Evolutionary conservation across 495 filamentous ascomycete species (phyloP).

Genomic region (Neurospora sp.): DNA sequence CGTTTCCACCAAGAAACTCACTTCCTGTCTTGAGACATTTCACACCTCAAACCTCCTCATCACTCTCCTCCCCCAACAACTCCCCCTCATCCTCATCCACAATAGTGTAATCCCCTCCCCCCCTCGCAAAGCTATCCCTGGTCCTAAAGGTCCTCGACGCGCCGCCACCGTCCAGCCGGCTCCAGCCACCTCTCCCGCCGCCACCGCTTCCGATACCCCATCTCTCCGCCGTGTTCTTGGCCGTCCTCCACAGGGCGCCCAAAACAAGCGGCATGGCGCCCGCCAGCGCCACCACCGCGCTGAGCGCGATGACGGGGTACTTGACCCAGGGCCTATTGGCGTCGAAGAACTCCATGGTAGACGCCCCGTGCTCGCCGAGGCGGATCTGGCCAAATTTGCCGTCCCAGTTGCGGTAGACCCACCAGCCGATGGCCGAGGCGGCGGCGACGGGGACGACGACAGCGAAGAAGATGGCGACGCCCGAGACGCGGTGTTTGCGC

Average conservation of each 20-base stretch:
- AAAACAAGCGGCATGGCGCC: conserved; percentile 68
- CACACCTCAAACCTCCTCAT: conserved; percentile 60
- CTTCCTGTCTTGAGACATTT: not conserved
- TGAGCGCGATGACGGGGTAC: conserved; percentile 55
- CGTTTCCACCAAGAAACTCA: not conserved
- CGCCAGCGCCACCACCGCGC: conserved; percentile 61
- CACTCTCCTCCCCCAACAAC: conserved; percentile 83
- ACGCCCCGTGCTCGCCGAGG: conserved; percentile 52
- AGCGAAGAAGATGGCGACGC: conserved; percentile 72
- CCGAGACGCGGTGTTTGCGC: conserved; percentile 53
- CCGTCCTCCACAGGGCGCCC: conserved; percentile 55
- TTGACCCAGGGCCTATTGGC: conserved; percentile 59
- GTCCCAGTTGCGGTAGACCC: conserved; percentile 74
- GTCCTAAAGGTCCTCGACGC: conserved; percentile 61
- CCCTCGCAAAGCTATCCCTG: conserved; percentile 73
- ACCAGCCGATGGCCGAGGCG: conserved; percentile 69
- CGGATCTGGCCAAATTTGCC: conserved; percentile 85
- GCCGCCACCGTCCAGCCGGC: conserved; percentile 35
- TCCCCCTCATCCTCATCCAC: conserved; percentile 92
- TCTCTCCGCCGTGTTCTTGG: conserved; percentile 33
- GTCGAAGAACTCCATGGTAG: conserved; percentile 34
- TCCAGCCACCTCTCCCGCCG: conserved; percentile 27
- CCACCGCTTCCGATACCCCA: conserved; percentile 23
- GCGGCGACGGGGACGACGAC: conserved; percentile 59
- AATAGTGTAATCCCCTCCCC: conserved; percentile 72